Evolutionary conservation across 2,329 filamentous ascomycete genomes (phyloP).

Genomic region (Fusarium nelsonii): DNA sequence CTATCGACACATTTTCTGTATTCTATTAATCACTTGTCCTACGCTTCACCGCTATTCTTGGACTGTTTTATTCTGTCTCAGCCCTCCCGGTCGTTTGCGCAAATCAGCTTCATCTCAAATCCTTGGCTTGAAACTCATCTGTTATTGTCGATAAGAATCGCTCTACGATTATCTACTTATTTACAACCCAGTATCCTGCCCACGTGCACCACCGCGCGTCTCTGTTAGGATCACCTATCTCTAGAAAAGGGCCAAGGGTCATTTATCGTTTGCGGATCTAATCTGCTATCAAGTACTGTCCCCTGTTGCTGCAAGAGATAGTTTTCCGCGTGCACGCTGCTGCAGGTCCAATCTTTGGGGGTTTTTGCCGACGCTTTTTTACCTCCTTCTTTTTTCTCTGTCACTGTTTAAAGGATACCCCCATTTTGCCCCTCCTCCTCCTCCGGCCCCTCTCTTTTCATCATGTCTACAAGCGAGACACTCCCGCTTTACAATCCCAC

Average conservation of each 20-base stretch:
- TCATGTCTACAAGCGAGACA: conserved; percentile 51
- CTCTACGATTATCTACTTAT: conserved; percentile 9
- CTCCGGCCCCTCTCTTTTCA: conserved; percentile 45
- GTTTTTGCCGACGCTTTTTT: conserved; percentile 33
- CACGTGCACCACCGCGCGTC: conserved; percentile 35
- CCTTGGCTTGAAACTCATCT: conserved; percentile 39
- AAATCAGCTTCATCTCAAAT: conserved; percentile 32
- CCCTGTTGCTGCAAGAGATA: conserved; percentile 19
- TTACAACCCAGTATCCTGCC: conserved; percentile 12
- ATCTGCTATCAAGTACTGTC: not conserved
- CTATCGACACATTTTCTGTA: not conserved
- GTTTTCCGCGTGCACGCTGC: conserved; percentile 21
- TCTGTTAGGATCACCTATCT: conserved; percentile 29
- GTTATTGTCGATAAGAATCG: conserved; percentile 38
- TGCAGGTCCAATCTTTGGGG: conserved; percentile 32
- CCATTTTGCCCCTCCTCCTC: conserved; percentile 44
- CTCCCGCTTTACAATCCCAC: conserved; percentile 51
- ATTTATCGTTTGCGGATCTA: conserved; percentile 16
- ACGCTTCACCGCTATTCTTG: conserved; percentile 38
- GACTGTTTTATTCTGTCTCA: conserved; percentile 29
- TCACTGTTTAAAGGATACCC: conserved; percentile 42
- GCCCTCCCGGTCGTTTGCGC: conserved; percentile 28
- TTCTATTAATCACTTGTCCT: conserved; percentile 4
- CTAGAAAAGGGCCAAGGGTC: conserved; percentile 17
- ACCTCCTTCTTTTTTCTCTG: conserved; percentile 1